Evolutionary conservation across 768 basidiomycete species (phyloP), one percentile per base, ranked within the genome.

Genomic region (Mycena capillaripes): DNA sequence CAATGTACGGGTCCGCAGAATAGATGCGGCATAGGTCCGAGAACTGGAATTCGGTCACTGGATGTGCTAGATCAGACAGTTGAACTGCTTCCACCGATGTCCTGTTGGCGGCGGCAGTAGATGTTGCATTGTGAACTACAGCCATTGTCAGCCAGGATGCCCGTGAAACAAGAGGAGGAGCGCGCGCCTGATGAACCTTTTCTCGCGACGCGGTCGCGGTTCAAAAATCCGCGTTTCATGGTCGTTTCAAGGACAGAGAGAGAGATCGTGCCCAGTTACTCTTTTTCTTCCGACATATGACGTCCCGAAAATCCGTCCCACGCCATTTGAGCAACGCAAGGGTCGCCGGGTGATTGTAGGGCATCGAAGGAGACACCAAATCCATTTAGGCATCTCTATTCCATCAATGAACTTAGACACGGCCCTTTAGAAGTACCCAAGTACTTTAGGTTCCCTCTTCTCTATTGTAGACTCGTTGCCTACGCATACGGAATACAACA

Each of bases 161-260:
- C n/a, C n/a, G n/a, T n/a, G n/a, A n/a, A n/a, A n/a, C n/a, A n/a
- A n/a, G n/a, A n/a, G n/a, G n/a, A n/a, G n/a, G n/a, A n/a, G n/a
- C n/a, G n/a, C n/a, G n/a, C n/a, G n/a, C n/a, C n/a, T n/a, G n/a
- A n/a, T n/a, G n/a, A n/a, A n/a, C n/a, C n/a, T 50, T 4, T 30
- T 16, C 3, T 34, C 16, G 19, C 17, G 25, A 10, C n/a, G 14
- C 27, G 38, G 10, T 38, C 19, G 5, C 29, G 32, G 8, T 48
- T 67, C 44, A 72, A 44, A 63, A 72, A 72, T 14, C 71, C 71
- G 48, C 71, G 71, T 38, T 72, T 67, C 71, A 72, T 67, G 12
- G 17, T 16, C 8, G 12, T 21, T 19, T 44, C 42, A 21, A 19
- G 21, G 21, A 40, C 10, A 19, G 58, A 21, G 19, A 4, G 12